Percentiles rank a stretch among this genome's conserved stretches.
Evolutionary conservation across 2,329 filamentous ascomycete genomes (phyloP).

Genomic region (Talaromyces sp.): DNA sequence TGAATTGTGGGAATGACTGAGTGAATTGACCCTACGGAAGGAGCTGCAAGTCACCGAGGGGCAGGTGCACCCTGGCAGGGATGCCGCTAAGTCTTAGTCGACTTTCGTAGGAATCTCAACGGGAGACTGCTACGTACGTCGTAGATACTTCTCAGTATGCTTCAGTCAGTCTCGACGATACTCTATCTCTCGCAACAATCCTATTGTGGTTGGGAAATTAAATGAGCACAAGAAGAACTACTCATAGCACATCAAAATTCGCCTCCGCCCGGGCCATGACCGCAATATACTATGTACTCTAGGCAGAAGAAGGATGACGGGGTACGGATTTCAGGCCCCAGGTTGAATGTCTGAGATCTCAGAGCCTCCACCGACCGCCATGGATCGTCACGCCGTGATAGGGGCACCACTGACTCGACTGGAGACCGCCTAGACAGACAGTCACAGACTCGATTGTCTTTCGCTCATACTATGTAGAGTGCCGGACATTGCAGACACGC

Average conservation of each 20-base stretch:
- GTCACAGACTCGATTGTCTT: neutral
- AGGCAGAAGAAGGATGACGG: neutral
- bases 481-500: conserved; percentile 4
- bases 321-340: neutral
- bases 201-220: neutral
- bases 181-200: neutral
- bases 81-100: neutral
- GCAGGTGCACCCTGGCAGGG: neutral
- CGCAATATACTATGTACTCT: neutral
- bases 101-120: neutral
- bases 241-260: neutral
- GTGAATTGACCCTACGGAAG: neutral
- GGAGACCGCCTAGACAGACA: neutral
- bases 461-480: too few species aligned
- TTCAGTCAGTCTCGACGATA: neutral
- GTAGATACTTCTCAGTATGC: neutral
- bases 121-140: neutral
- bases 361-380: conserved; percentile 9
- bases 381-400: neutral
- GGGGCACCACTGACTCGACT: neutral
- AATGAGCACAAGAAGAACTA: neutral
- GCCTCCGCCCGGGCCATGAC: neutral
- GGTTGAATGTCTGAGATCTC: neutral
- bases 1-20: neutral
- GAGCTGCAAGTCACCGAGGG: neutral